Conservation (phyloP, 1,284 basidiomycete species). For the Leccinum fallax region DNA sequence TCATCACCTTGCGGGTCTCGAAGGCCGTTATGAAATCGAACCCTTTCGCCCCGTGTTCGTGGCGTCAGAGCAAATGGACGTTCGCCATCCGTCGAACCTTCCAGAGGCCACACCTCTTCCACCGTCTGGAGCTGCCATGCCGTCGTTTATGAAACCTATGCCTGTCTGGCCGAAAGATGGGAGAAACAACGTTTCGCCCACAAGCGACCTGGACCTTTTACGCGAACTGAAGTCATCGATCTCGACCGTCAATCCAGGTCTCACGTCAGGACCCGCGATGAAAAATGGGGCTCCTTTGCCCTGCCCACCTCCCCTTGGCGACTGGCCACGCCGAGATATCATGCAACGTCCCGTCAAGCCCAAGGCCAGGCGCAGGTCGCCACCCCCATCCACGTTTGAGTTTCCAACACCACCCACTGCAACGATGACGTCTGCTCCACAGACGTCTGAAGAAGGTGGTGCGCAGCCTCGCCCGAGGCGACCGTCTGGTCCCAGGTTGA, state of each 20-base stretch:
- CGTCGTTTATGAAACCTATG: conserved; percentile 15
- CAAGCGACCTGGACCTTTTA: conserved; percentile 9
- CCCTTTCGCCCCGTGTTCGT: conserved; percentile 38
- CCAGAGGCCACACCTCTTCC: conserved; percentile 29
- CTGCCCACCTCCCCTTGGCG: conserved; percentile 52
- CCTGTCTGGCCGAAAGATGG: conserved; percentile 7
- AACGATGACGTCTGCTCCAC: conserved; percentile 8
- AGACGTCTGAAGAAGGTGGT: conserved; percentile 2
- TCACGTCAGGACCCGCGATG: conserved; percentile 20
- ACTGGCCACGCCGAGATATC: conserved; percentile 57
- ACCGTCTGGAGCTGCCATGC: conserved; percentile 7
- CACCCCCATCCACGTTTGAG: conserved; percentile 26
- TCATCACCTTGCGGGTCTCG: conserved; percentile 41
- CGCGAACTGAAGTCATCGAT: conserved; percentile 19
- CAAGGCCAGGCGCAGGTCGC: conserved; percentile 31
- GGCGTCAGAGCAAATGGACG: conserved; percentile 28
- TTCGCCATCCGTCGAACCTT: conserved; percentile 18
- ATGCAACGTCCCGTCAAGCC: conserved; percentile 40
- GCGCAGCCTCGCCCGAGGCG: conserved; percentile 39
- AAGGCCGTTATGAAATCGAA: conserved; percentile 50
- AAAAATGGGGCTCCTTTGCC: conserved; percentile 18
- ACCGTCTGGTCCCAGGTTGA: conserved; percentile 38
- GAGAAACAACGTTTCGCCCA: conserved; percentile 9
- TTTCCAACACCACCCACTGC: conserved; percentile 19
- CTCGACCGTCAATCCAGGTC: conserved; percentile 37